phyloP scores from a whole-genome alignment of 2,329 filamentous ascomycete species.

The Metarhizium humberi region DNA sequence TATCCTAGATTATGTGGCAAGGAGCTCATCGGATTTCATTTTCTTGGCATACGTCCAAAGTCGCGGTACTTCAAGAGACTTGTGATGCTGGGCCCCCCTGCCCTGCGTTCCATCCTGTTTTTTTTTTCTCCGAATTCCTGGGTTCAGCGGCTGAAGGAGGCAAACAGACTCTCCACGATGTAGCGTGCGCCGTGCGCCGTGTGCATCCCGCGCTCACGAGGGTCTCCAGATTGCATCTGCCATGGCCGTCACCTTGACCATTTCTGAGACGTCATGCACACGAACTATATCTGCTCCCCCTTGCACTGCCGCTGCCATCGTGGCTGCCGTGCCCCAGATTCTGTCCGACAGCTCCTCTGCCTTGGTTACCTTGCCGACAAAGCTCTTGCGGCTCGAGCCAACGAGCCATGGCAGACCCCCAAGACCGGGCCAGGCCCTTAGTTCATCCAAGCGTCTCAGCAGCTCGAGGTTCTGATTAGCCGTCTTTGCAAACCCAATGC shows the following conservation, averaged over 20 bases:
- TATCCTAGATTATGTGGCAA: background rate
- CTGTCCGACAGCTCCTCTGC: conserved; percentile 62
- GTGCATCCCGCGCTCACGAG: background rate
- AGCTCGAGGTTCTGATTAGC: conserved; percentile 73
- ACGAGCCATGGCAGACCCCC: conserved; percentile 76
- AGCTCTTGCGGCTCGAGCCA: conserved; percentile 80
- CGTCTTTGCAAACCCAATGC: conserved; percentile 88
- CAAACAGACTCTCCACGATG: background rate
- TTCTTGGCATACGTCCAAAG: conserved; percentile 4
- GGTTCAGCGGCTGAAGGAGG: background rate
- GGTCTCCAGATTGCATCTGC: conserved; percentile 81
- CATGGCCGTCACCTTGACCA: conserved; percentile 77
- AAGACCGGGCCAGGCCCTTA: conserved; percentile 56
- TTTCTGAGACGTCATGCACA: conserved; percentile 84
- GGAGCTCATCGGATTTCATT: conserved; percentile 3
- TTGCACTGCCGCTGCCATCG: conserved; percentile 74
- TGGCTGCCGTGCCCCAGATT: conserved; percentile 78
- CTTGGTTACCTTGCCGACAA: conserved; percentile 75
- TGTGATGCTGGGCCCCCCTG: background rate
- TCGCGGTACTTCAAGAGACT: conserved; percentile 7
- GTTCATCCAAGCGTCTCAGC: conserved; percentile 54
- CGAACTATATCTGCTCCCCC: conserved; percentile 87
- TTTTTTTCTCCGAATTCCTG: background rate
- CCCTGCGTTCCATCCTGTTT: background rate
- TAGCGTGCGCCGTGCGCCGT: background rate